A percentile compares a stretch with the other conserved stretches of the same genome.
Conservation (phyloP, 805 yeast genomes). For the Wilhelminamyces savonicus region DNA sequence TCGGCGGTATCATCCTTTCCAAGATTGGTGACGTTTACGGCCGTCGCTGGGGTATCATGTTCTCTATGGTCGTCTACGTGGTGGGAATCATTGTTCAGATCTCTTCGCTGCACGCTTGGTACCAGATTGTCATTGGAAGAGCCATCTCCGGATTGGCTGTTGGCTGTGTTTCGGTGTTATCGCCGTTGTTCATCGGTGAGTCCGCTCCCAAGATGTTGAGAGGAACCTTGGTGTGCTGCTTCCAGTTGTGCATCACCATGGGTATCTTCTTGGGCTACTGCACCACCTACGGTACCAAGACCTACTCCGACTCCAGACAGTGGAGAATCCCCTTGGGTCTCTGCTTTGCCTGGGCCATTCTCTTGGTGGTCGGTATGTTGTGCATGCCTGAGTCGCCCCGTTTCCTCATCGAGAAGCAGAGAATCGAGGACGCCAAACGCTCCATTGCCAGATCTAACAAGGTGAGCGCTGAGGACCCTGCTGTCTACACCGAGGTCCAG, state of each 20-base stretch:
- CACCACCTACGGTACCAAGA: constrained; percentile 58
- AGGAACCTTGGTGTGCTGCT: constrained; percentile 66
- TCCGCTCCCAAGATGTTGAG: constrained; percentile 64
- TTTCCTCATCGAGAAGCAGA: constrained; percentile 46
- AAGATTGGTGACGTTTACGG: constrained; percentile 55
- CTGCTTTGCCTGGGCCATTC: constrained; percentile 39
- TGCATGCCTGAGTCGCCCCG: constrained; percentile 70
- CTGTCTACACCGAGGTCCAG: constrained; percentile 48
- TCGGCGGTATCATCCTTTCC: constrained; percentile 60
- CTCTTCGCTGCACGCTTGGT: constrained; percentile 49
- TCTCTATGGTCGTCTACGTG: constrained; percentile 49
- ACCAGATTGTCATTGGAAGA: constrained; percentile 60
- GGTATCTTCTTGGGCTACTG: constrained; percentile 72
- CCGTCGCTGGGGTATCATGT: constrained; percentile 50
- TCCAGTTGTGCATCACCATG: constrained; percentile 62
- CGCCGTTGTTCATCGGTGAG: constrained; percentile 64
- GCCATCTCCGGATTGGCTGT: constrained; percentile 62
- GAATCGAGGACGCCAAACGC: constrained; percentile 45
- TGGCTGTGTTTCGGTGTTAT: constrained; percentile 64
- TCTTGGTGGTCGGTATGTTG: constrained; percentile 45
- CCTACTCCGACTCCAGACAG: constrained; percentile 43
- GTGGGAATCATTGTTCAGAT: constrained; percentile 60
- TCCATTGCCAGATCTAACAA: constrained; percentile 58
- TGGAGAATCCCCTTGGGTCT: constrained; percentile 67
- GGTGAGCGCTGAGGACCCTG: constrained; percentile 45